Conservation (phyloP, 2,329 filamentous ascomycete genomes). For the Botrytis elliptica region DNA sequence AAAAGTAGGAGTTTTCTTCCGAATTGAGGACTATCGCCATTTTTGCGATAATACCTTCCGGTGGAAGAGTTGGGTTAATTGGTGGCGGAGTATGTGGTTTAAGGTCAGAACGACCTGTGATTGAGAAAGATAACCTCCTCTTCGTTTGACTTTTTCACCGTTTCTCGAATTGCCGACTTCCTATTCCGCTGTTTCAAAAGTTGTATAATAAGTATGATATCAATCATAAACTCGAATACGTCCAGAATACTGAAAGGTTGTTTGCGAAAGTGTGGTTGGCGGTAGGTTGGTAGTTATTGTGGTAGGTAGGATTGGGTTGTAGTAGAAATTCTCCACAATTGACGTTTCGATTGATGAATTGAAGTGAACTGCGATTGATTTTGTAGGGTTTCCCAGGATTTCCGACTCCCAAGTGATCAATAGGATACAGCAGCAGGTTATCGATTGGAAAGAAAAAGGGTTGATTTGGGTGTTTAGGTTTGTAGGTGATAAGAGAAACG, state of each 20-base stretch:
- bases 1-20: constrained; percentile 59
- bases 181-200: neutral
- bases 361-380: neutral
- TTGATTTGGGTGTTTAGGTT: neutral
- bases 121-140: constrained; percentile 5
- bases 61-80: neutral
- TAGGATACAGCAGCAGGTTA: neutral
- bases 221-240: constrained; percentile 3
- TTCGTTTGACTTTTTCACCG: neutral
- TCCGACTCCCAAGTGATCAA: neutral
- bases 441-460: neutral
- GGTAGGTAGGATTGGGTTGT: neutral
- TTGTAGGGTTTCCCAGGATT: neutral
- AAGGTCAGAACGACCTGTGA: constrained; percentile 17
- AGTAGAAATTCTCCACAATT: neutral
- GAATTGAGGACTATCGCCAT: constrained; percentile 42
- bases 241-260: neutral
- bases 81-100: constrained; percentile 14
- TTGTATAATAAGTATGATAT: neutral
- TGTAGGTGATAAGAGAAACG: neutral
- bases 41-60: constrained; percentile 18
- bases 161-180: neutral
- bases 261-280: constrained; percentile 3
- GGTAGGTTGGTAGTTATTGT: neutral
- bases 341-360: neutral